Base-by-base conservation (phyloP, 495 filamentous ascomycete species). In the Aspergillus ellipticus region DNA sequence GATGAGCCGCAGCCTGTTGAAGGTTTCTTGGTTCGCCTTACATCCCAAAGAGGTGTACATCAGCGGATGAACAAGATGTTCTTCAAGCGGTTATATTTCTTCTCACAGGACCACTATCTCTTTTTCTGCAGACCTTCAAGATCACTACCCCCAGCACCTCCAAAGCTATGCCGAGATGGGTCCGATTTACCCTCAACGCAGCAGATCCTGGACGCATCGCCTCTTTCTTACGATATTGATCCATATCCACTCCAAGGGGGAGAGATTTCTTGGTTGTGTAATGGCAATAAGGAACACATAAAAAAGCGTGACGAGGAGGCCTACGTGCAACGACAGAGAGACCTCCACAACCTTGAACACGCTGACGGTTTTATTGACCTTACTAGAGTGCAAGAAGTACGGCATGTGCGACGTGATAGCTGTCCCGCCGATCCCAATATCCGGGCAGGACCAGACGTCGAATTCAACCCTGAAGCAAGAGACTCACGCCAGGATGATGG, bases 361-460 rank as follows among this genome's bases (percentile, higher is more conserved):
- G 74, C 83, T 28, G 86, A 90, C 53, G 87, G 87, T 3, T 85
- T 84, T 61, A 82, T 90, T 50, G 80, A 89, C 64, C 68, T 90
- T 15, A 78, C 77, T 42, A 75, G 78, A 49, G 79, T 89, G 16
- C 61, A 70, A 16, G 75, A 81, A 58, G 81, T 88, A 7, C 80
- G 85, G 16, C 66, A 76, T 47, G 73, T 85, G 10, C 70, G 72
- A 29, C 73, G 74, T 33, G 79, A 82, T 21, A 77, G 74, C 29
- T 72, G 69, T 16, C 67, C 78, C 48, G 75, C 75, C 1, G 83
- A 87, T 52, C 67, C 75, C 2, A 72, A 80, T 33, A 63, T 82
- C 39, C 65, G 69, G 17, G 66, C 73, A 54, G 82, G 79, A 0
- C 66, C 68, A 42, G 75, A 78, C 51, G 75, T 83, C 16, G 78